Evolutionary conservation across 2,329 filamentous ascomycete genomes (phyloP).

Genomic region (Aureobasidium melanogenum): DNA sequence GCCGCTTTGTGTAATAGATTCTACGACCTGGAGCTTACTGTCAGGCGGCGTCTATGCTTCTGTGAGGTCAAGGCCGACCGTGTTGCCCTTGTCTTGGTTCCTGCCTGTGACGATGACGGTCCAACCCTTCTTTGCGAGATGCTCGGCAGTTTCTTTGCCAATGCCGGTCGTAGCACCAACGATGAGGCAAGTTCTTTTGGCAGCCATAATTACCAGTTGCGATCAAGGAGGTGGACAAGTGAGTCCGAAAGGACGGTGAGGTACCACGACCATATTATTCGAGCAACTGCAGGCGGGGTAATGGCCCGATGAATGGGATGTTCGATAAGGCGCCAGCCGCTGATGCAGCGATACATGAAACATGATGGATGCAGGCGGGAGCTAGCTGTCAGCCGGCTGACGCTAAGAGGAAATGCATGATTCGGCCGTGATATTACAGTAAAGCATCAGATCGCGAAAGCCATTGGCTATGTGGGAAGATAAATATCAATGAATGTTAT

Average conservation of each 20-base stretch:
- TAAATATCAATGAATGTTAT: neutral
- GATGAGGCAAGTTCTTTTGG: neutral
- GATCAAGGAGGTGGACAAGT: too few relatives aligned
- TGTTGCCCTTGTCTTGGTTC: neutral
- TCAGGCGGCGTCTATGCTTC: neutral
- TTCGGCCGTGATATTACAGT: neutral
- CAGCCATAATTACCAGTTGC: neutral
- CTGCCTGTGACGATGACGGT: neutral
- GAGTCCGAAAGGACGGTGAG: too few relatives aligned
- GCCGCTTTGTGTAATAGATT: neutral
- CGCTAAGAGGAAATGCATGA: neutral
- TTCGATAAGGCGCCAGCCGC: neutral
- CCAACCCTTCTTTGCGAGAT: neutral
- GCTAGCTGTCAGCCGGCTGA: neutral
- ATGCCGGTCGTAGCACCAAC: neutral
- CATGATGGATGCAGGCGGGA: too few relatives aligned
- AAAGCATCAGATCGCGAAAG: neutral
- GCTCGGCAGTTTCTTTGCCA: neutral
- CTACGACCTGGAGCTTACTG: neutral
- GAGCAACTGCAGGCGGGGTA: neutral
- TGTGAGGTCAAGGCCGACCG: neutral
- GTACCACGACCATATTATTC: neutral
- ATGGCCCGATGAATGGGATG: neutral
- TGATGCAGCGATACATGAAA: neutral
- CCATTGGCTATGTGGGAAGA: neutral